Evolutionary conservation across 345 rosid genomes (phyloP).

Genomic region (Linum usitatissimum): DNA sequence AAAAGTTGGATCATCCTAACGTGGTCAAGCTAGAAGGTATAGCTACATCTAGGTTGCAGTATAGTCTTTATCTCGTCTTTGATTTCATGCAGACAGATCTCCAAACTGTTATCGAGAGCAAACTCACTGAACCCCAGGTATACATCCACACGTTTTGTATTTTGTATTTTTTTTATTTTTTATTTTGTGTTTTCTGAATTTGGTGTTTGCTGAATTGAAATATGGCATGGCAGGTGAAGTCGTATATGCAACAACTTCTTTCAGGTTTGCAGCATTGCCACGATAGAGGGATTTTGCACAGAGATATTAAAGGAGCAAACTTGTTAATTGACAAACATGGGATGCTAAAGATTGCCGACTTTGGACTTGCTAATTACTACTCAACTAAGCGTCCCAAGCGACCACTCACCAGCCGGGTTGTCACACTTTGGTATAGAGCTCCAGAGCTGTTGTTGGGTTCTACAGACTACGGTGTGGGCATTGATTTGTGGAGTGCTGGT

Average conservation of each 20-base stretch:
- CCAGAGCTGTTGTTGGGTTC: constrained; percentile 53
- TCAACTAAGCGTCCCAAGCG: constrained; percentile 21
- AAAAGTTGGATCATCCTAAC: constrained; percentile 66
- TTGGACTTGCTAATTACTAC: constrained; percentile 49
- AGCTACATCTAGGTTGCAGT: constrained; percentile 68
- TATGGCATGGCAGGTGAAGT: constrained; percentile 48
- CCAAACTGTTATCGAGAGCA: constrained; percentile 35
- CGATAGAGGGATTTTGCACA: constrained; percentile 45
- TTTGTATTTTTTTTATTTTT: neutral
- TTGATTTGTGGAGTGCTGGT: constrained; percentile 67
- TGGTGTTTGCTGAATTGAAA: constrained; percentile 7
- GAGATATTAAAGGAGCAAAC: constrained; percentile 58
- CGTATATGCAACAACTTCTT: constrained; percentile 51
- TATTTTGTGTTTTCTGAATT: neutral
- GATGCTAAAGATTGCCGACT: constrained; percentile 49
- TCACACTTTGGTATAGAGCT: constrained; percentile 61
- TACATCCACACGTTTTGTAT: too few species aligned
- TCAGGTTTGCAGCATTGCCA: constrained; percentile 55
- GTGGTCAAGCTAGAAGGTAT: constrained; percentile 59
- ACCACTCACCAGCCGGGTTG: constrained; percentile 50
- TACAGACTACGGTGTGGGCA: constrained; percentile 45
- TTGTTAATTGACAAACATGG: constrained; percentile 45
- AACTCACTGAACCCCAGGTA: constrained; percentile 58
- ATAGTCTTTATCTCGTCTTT: constrained; percentile 57
- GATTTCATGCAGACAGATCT: constrained; percentile 57